Base-by-base conservation (phyloP, 78 protist genomes). In the Paratrimastix pyriformis region DNA sequence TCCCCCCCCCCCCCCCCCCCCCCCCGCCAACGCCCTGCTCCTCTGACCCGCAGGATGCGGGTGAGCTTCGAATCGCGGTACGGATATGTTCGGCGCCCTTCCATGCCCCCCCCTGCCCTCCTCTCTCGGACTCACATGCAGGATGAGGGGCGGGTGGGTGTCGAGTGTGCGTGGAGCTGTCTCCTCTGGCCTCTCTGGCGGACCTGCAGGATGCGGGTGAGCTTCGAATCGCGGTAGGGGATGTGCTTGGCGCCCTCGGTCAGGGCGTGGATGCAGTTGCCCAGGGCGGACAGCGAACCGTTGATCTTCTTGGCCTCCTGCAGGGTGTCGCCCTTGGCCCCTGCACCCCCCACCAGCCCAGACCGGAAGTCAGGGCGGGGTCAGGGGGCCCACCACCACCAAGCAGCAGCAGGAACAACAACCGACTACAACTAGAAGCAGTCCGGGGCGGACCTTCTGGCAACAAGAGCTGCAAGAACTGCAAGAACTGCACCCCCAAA, bases 141-240 rank as follows among this genome's bases (percentile, higher is more conserved):
- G 50, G 50, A 45, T 6, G 50, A 9, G 9, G 50, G 50, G 50
- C 6, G 50, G 9, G 50, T 11, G 50, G 50, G 50, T 45, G 9
- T 9, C 6, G n/a, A 45, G n/a, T n/a, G n/a, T n/a, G n/a, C 6
- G 50, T 11, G 9, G 50, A 45, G n/a, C 50, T 11, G 50, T 45
- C 6, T 45, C n/a, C 77, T 8, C n/a, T n/a, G n/a, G n/a, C n/a
- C n/a, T n/a, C n/a, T n/a, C n/a, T n/a, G n/a, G n/a, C 57, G 21
- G 21, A 52, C 57, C 57, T 52, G 80, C 26, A 77, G 60, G n/a
- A 77, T 65, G 26, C 81, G 73, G n/a, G 81, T 77, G 32, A 77
- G 73, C 29, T 77, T 77, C 40, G 81, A 77, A 21, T 77, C 59
- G 6, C 50, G 32, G 76, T 38, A 77, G 1, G 81, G 81, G 21